Evolutionary conservation across 345 rosid genomes (phyloP), one percentile per base, ranked within the genome.

Genomic region (Brassica nigra): DNA sequence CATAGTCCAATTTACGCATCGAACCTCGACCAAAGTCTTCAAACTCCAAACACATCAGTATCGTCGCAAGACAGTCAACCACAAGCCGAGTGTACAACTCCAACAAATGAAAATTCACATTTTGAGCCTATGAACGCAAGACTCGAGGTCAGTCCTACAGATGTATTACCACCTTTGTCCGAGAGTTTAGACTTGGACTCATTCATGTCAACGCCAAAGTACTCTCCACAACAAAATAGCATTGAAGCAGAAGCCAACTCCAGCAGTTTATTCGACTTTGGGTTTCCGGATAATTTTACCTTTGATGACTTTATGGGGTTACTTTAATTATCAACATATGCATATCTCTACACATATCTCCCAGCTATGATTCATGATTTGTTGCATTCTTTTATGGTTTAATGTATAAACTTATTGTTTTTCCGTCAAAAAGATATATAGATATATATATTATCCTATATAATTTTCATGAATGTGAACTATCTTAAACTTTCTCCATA

Each of bases 261-360:
- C 86, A 89, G 89, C 83, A 84, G 83, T 85, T 87, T 91, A 79
- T 84, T 92, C 58, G 86, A 91, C 85, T 90, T 95, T 62, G 92
- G 88, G 29, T 86, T 91, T 81, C 97, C 94, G 1, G 90, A 88
- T 67, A 80, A 86, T 81, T 87, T 92, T 70, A 87, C 83, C 75
- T 76, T 95, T 66, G 85, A 77, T 39, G 95, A 92, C 70, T 91
- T 92, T 81, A 66, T 91, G 57, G 57, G 57, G 88, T 90, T 84
- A 79, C 84, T 29, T 34, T 70, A 31, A 57, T 16, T 5, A 29
- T 14, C 33, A 70, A 10, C 70, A 63, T 54, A 36, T 70, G 39
- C 63, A 4, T 77, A 33, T 62, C 44, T 8, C 3, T 31, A 36
- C 37, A 5, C 34, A 10, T 76, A 1, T 61, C 29, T 14, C 31